phyloP scores from a whole-genome alignment of 192 early-diverging fungal species.

The Coemansia sp. region DNA sequence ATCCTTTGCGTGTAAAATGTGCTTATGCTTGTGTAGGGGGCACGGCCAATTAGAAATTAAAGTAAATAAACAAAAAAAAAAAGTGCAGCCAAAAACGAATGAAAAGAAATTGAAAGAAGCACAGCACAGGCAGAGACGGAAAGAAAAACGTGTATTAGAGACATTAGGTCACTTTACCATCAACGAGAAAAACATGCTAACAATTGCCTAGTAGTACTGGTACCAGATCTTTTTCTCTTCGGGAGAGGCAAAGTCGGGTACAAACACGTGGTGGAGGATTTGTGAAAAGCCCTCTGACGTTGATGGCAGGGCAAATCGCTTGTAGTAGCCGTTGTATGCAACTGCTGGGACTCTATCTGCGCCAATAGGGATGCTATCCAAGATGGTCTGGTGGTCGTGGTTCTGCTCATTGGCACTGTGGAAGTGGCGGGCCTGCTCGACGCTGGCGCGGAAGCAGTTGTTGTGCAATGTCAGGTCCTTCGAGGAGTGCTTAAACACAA shows the following conservation, averaged over 20 bases:
- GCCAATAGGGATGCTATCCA: constrained; percentile 9
- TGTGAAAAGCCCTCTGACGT: constrained; percentile 26
- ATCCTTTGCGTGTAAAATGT: not conserved
- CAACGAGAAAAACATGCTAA: not conserved
- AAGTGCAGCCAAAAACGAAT: not conserved
- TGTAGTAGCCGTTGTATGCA: constrained; percentile 45
- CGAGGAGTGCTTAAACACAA: constrained; percentile 61
- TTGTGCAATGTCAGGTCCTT: constrained; percentile 79
- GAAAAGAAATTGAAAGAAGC: not conserved
- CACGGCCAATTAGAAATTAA: not conserved
- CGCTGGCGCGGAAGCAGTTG: constrained; percentile 65
- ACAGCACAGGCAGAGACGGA: not conserved
- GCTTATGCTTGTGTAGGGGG: not conserved
- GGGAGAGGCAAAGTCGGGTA: constrained; percentile 25
- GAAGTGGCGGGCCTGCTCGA: constrained; percentile 36
- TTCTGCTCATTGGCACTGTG: not conserved
- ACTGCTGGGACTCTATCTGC: constrained; percentile 34
- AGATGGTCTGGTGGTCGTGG: not conserved
- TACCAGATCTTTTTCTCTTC: constrained; percentile 36
- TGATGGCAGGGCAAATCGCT: constrained; percentile 26
- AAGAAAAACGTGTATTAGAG: not conserved
- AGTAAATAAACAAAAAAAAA: not conserved
- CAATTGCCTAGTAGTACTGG: constrained; percentile 30
- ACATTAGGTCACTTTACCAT: no score
- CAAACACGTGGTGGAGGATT: constrained; percentile 28